Conservation (phyloP, 345 rosid genomes). For the Hibiscus syriacus region DNA sequence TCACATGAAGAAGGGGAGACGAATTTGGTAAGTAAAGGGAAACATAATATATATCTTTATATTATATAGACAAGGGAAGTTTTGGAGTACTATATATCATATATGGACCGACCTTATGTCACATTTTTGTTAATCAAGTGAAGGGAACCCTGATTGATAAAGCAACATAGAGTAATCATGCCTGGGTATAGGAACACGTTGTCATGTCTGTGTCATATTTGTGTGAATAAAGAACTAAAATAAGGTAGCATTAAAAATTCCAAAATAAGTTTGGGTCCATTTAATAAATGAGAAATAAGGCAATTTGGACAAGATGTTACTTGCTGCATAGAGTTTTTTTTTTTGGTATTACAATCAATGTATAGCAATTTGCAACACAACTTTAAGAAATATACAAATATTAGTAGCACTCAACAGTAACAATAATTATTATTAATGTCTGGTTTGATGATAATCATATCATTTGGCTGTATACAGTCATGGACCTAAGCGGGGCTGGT, state of each 20-base stretch:
- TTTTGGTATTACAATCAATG: too few relatives aligned
- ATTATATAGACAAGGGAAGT: constrained; percentile 25
- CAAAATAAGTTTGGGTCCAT: too few relatives aligned
- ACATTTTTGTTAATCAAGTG: background rate
- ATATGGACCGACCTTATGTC: background rate
- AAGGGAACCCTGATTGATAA: background rate
- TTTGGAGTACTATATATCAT: background rate
- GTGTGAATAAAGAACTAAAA: background rate
- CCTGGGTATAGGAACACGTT: background rate
- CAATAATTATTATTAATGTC: background rate
- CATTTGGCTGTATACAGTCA: too few relatives aligned
- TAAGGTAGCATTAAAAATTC: background rate
- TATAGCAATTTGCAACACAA: too few relatives aligned
- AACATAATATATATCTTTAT: too few relatives aligned
- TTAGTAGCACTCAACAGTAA: background rate
- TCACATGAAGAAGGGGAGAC: constrained; percentile 13
- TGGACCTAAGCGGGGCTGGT: too few relatives aligned
- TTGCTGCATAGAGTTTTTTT: too few relatives aligned
- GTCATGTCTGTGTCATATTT: background rate
- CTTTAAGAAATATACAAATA: too few relatives aligned
- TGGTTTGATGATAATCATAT: background rate
- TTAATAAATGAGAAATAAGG: background rate
- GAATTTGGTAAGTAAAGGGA: constrained; percentile 23
- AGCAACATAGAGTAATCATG: background rate
- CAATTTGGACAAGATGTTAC: background rate